Evolutionary conservation across 306 rosid species (phyloP), one percentile per base, ranked within the genome.

Genomic region (Sechiopsis laciniata): DNA sequence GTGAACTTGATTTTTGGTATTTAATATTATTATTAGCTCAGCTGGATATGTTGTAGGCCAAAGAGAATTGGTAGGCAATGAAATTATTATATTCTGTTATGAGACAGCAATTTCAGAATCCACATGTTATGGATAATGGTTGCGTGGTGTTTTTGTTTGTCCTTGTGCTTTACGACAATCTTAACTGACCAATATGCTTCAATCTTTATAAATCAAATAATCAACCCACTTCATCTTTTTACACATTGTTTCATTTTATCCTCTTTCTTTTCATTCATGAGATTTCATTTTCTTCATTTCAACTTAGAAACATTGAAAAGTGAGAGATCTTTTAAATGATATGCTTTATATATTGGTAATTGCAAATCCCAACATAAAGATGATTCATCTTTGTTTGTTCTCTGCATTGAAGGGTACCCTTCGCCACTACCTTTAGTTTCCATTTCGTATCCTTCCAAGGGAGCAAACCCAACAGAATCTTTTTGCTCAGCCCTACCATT

Each of bases 391-490:
- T 67, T 78, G 82, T 81, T 70, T 24, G 59, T 50, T 70, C 60
- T 52, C 60, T 70, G 46, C 74, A 70, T 26, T 9, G 60, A 70
- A 70, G 48, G 60, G 74, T 51, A 51, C 59, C 58, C 58, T 24
- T 70, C 45, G 12, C 29, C 46, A 32, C 26, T 58, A 57, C 64
- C 50, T 55, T 68, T 57, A 69, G 57, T 77, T 76, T 77, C 29
- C 82, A 76, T 50, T 69, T 74, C 46, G 70, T 64, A 24, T 70
- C 74, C 74, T 70, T 80, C 83, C 83, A 84, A 82, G 87, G 90
- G 88, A 88, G 80, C 94, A 85, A 73, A 85, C 84, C 84, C 90
- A 86, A 81, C 87, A 83, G 90, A 90, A 90, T 86, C 88, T 84
- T 82, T 76, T 77, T 80, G 75, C 80, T 76, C 64, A 75, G 78